These are phyloP conservation scores for Batkoa obscura DNA, from an alignment of 371 early-diverging fungal genomes.

Conservation along the genomic window DNA sequence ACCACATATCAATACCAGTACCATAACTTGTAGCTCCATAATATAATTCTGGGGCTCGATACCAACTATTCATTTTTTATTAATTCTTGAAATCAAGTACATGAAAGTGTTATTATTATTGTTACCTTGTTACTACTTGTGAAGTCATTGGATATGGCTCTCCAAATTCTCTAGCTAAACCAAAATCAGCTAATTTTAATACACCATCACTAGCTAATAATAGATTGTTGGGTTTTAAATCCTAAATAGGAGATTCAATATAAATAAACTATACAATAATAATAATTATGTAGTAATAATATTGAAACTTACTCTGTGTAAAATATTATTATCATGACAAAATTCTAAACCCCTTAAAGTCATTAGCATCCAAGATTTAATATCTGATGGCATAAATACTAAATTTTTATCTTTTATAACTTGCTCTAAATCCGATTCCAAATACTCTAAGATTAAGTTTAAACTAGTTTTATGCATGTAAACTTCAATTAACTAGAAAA, in stretches of 20 bases:
- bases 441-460: conserved; percentile 89
- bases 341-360: conserved; percentile 52
- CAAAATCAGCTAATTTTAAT: conserved; percentile 83
- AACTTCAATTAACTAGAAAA: conserved; percentile 70
- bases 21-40: conserved; percentile 66
- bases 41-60: conserved; percentile 95
- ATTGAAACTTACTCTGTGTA: conserved; percentile 36
- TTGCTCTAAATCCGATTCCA: conserved; percentile 91
- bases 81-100: too few relatives aligned
- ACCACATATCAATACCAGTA: conserved; percentile 94
- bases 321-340: conserved; percentile 74
- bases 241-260: conserved; percentile 10
- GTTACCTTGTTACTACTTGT: conserved; percentile 62
- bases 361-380: conserved; percentile 87
- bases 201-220: conserved; percentile 33
- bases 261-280: too few relatives aligned
- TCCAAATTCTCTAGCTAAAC: conserved; percentile 71
- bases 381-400: conserved; percentile 90
- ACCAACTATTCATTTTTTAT: conserved; percentile 53
- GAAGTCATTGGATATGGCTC: conserved; percentile 59
- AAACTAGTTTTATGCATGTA: conserved; percentile 83
- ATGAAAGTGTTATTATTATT: too few relatives aligned
- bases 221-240: conserved; percentile 83
- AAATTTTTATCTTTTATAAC: conserved; percentile 90
- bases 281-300: too few relatives aligned